These are phyloP conservation scores for Paracamarosporium sp. DNA, from an alignment of 2,329 filamentous ascomycete species.

Conservation along the genomic window DNA sequence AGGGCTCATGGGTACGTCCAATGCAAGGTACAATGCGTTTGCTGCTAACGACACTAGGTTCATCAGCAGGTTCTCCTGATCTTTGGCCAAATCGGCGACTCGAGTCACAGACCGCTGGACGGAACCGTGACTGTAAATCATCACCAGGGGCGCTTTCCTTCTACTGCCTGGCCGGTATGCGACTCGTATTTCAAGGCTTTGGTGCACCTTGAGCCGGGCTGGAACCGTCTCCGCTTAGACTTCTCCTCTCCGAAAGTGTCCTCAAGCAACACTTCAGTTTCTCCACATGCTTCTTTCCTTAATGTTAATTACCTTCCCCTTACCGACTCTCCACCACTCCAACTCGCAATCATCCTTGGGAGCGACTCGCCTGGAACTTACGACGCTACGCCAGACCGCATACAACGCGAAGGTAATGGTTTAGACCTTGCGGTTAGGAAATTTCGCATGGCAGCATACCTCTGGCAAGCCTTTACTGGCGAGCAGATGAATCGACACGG, in stretches of 20 bases:
- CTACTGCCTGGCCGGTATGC: constrained; percentile 84
- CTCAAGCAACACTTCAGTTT: constrained; percentile 69
- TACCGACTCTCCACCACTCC: constrained; percentile 79
- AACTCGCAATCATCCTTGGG: constrained; percentile 85
- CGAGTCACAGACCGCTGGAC: constrained; percentile 71
- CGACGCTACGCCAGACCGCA: constrained; percentile 78
- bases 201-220: constrained; percentile 87
- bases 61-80: constrained; percentile 89
- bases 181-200: constrained; percentile 92
- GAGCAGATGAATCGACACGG: constrained; percentile 95
- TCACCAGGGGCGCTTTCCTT: constrained; percentile 83
- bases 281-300: constrained; percentile 78
- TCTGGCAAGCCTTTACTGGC: constrained; percentile 96
- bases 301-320: constrained; percentile 87
- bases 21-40: constrained; percentile 11
- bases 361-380: constrained; percentile 88
- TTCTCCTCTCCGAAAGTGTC: constrained; percentile 84
- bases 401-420: constrained; percentile 80
- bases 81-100: constrained; percentile 80
- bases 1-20: constrained; percentile 80
- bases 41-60: constrained; percentile 62
- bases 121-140: constrained; percentile 81
- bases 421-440: constrained; percentile 84
- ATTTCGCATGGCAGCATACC: constrained; percentile 91
- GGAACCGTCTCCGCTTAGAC: constrained; percentile 87